Conservation (phyloP, 768 basidiomycete genomes). For the Trametes meyenii region DNA sequence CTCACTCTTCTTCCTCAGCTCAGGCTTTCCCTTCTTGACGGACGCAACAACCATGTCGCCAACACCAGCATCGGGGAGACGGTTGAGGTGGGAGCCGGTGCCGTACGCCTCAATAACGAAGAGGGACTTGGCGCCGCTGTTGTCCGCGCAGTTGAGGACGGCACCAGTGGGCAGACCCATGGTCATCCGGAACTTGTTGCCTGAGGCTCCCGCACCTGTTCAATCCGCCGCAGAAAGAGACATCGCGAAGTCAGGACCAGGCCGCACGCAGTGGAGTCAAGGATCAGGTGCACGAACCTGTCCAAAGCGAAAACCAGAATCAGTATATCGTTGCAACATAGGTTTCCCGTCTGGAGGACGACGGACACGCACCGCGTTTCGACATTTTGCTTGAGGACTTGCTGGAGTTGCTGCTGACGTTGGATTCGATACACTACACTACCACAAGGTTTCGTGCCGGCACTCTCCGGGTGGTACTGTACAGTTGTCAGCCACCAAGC, state of each 20-base stretch:
- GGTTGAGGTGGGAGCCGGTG: slow-evolving; percentile 94
- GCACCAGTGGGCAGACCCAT: slow-evolving; percentile 93
- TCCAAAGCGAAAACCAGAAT: not conserved
- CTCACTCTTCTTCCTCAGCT: slow-evolving; percentile 98
- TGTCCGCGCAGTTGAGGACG: slow-evolving; percentile 97
- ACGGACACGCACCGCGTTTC: slow-evolving; percentile 37
- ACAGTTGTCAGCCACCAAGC: slow-evolving; percentile 32
- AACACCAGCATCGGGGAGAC: slow-evolving; percentile 94
- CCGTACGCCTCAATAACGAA: slow-evolving; percentile 95
- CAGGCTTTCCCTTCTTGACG: slow-evolving; percentile 99
- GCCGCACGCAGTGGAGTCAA: not conserved
- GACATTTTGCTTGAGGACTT: slow-evolving; percentile 39
- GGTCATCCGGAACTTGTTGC: slow-evolving; percentile 96
- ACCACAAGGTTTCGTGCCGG: slow-evolving; percentile 33
- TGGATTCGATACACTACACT: slow-evolving; percentile 20
- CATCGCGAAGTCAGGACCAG: slow-evolving; percentile 14
- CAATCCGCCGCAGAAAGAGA: slow-evolving; percentile 1
- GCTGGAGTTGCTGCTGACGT: slow-evolving; percentile 29
- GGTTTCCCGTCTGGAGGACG: not conserved
- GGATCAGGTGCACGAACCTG: slow-evolving; percentile 24
- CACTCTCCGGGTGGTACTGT: slow-evolving; percentile 31
- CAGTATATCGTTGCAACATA: slow-evolving; percentile 18
- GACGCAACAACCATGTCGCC: slow-evolving; percentile 96
- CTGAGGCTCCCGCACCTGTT: slow-evolving; percentile 66
- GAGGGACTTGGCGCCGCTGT: slow-evolving; percentile 97